A percentile compares a stretch with the other conserved stretches of the same genome.
Conservation (phyloP, 1,139 yeast genomes). For the Debaryomyces robertsiae region DNA sequence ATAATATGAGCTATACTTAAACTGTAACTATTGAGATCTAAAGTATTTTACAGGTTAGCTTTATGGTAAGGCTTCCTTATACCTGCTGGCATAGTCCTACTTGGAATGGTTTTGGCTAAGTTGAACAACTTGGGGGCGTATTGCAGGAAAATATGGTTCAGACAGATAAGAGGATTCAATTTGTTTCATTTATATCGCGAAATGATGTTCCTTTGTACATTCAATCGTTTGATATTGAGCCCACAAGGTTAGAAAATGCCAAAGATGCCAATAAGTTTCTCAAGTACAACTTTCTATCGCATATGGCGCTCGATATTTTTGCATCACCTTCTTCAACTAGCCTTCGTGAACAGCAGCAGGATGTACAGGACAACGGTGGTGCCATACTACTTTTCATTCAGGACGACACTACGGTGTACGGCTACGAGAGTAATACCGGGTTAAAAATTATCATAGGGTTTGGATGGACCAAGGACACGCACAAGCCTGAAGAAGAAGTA, state of each 20-base stretch:
- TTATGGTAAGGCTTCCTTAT: too few species aligned
- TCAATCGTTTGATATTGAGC: constrained; percentile 46
- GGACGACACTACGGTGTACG: constrained; percentile 63
- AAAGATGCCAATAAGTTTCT: constrained; percentile 46
- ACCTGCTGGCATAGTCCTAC: too few species aligned
- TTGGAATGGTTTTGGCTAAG: too few species aligned
- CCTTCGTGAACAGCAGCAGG: constrained; percentile 44
- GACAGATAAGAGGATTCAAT: constrained; percentile 29
- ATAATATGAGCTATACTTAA: too few species aligned
- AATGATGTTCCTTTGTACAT: constrained; percentile 62
- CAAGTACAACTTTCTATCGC: constrained; percentile 63
- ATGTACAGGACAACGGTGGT: constrained; percentile 27
- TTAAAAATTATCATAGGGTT: constrained; percentile 58
- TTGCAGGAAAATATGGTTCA: not conserved
- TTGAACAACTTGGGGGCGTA: too few species aligned
- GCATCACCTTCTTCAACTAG: constrained; percentile 51
- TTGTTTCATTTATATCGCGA: constrained; percentile 56
- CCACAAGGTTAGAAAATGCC: constrained; percentile 17
- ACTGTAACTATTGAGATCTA: too few species aligned
- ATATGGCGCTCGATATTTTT: constrained; percentile 68
- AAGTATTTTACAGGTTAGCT: too few species aligned
- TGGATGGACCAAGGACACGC: constrained; percentile 31
- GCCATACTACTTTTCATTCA: constrained; percentile 56
- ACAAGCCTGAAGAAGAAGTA: not conserved
- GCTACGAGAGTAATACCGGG: constrained; percentile 63